phyloP scores from a whole-genome alignment of 2,329 filamentous ascomycete species.

The Fusarium mangiferae region DNA sequence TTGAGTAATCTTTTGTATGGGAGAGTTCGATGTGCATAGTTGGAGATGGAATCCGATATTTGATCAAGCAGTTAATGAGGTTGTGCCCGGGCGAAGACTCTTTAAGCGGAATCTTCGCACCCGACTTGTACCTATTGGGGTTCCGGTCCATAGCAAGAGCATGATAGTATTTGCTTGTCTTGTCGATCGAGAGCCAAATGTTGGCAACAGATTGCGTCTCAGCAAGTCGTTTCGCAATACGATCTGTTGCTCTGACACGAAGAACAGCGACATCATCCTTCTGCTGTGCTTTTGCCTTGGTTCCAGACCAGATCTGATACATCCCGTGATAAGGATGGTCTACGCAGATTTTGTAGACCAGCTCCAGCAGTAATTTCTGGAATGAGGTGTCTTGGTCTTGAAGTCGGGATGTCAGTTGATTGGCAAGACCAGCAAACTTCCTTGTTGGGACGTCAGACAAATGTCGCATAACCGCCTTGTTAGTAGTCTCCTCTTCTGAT shows the following conservation, averaged over 20 bases:
- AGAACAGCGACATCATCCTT: slow-evolving; percentile 80
- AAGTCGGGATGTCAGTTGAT: slow-evolving; percentile 93
- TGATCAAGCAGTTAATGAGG: slow-evolving; percentile 71
- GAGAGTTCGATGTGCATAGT: slow-evolving; percentile 87
- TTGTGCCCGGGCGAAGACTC: slow-evolving; percentile 71
- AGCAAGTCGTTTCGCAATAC: slow-evolving; percentile 70
- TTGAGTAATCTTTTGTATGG: slow-evolving; percentile 77
- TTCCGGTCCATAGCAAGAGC: slow-evolving; percentile 73
- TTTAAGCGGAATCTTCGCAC: slow-evolving; percentile 71
- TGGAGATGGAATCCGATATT: slow-evolving; percentile 82
- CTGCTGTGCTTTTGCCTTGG: slow-evolving; percentile 72
- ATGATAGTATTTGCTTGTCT: slow-evolving; percentile 75
- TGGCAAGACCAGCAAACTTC: slow-evolving; percentile 94
- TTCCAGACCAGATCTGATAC: slow-evolving; percentile 93
- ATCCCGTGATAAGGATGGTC: slow-evolving; percentile 98
- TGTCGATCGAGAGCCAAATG: slow-evolving; percentile 78
- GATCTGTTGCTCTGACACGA: slow-evolving; percentile 77
- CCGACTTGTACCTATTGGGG: slow-evolving; percentile 72
- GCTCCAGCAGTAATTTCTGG: slow-evolving; percentile 76
- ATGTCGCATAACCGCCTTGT: slow-evolving; percentile 77
- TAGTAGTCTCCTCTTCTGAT: slow-evolving; percentile 79
- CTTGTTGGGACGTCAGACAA: slow-evolving; percentile 82
- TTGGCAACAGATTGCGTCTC: slow-evolving; percentile 60
- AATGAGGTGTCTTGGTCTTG: slow-evolving; percentile 78
- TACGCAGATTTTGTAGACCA: slow-evolving; percentile 85